phyloP scores from a whole-genome alignment of 2,329 filamentous ascomycete species.

The Akanthomyces lecanii region DNA sequence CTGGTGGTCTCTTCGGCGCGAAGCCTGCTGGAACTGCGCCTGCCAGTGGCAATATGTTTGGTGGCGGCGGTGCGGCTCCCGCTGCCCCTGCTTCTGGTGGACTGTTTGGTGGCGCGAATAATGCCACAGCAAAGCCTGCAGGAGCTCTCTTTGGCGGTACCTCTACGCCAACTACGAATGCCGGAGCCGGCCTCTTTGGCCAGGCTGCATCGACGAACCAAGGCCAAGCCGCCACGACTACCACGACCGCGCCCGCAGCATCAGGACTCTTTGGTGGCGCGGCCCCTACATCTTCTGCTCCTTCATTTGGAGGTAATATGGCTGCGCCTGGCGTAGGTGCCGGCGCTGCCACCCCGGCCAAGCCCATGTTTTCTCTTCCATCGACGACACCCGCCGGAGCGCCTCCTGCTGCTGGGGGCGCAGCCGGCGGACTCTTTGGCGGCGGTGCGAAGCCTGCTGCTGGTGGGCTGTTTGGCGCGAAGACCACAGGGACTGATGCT shows the following conservation, averaged over 20 bases:
- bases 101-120: conserved; percentile 36
- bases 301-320: conserved; percentile 29
- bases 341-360: conserved; percentile 37
- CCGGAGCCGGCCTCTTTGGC: conserved; percentile 24
- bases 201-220: conserved; percentile 19
- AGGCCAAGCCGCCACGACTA: conserved; percentile 18
- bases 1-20: conserved; percentile 21
- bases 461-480: conserved; percentile 19
- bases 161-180: conserved; percentile 23
- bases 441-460: conserved; percentile 16
- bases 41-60: conserved; percentile 38
- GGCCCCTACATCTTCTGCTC: neutral
- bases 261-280: conserved; percentile 29
- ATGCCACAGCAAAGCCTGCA: conserved; percentile 26
- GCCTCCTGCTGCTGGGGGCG: conserved; percentile 39
- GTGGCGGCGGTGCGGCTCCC: conserved; percentile 30
- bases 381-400: conserved; percentile 55
- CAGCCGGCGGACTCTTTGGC: conserved; percentile 31
- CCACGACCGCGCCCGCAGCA: conserved; percentile 24
- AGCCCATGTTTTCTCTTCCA: conserved; percentile 43
- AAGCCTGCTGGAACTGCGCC: conserved; percentile 21
- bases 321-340: conserved; percentile 26
- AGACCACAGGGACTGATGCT: conserved; percentile 20
- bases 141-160: conserved; percentile 22
- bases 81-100: conserved; percentile 36